Evolutionary conservation across 75 land plant species (phyloP).

Genomic region (Cupressus sempervirens): DNA sequence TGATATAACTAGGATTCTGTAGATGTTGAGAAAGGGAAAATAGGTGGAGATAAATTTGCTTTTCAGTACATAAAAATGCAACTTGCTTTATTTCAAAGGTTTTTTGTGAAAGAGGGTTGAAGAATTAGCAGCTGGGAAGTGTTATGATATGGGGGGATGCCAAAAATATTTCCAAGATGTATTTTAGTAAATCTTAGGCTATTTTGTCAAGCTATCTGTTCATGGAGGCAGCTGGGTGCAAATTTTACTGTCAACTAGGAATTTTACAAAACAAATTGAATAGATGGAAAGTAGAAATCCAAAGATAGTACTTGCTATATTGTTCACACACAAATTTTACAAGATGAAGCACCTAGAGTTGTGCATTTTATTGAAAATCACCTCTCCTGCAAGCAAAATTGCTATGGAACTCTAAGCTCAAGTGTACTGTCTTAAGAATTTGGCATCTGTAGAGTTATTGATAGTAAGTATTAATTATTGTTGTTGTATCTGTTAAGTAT

Average conservation of each 20-base stretch:
- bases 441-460: background rate
- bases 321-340: background rate
- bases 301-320: background rate
- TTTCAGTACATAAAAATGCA: background rate
- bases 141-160: background rate
- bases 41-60: background rate
- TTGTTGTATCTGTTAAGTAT: too few species aligned
- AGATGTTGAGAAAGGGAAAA: background rate
- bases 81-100: background rate
- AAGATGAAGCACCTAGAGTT: background rate
- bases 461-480: background rate
- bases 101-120: background rate
- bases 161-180: background rate
- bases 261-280: background rate
- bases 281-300: background rate
- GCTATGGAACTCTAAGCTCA: background rate
- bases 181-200: background rate
- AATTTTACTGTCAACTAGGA: background rate
- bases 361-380: background rate
- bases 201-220: background rate
- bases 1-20: background rate
- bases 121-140: background rate
- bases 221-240: background rate
- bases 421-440: background rate
- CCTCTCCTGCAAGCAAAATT: background rate